phyloP scores from a whole-genome alignment of 495 filamentous ascomycete species.

The Penicillium crystallinum region DNA sequence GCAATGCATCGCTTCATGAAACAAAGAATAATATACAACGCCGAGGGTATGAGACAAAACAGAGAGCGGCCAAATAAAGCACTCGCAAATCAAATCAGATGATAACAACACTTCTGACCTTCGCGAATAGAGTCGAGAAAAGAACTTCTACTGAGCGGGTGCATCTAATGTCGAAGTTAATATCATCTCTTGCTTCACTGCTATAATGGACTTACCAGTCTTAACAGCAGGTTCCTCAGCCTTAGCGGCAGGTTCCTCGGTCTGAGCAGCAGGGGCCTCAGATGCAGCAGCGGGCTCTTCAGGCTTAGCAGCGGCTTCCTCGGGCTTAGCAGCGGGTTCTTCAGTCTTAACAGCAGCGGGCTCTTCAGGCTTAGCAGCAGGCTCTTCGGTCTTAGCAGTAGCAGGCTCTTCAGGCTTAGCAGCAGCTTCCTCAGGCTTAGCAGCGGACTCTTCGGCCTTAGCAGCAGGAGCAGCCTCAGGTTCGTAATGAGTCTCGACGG shows the following conservation, averaged over 20 bases:
- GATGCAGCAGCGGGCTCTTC: not conserved
- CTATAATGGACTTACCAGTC: slow-evolving; percentile 9
- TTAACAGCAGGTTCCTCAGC: slow-evolving; percentile 12
- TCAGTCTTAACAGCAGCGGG: not conserved
- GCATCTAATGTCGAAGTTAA: not conserved
- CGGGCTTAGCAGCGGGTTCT: slow-evolving; percentile 1
- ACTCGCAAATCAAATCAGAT: not conserved
- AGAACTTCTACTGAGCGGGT: not conserved
- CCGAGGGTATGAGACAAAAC: slow-evolving; percentile 3
- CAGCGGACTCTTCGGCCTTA: not conserved
- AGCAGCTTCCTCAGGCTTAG: not conserved
- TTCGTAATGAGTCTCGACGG: not conserved
- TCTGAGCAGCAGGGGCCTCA: not conserved
- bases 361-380: not conserved
- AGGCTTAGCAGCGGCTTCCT: not conserved
- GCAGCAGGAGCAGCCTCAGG: not conserved
- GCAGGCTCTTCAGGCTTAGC: not conserved
- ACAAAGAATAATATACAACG: not conserved
- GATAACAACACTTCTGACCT: not conserved
- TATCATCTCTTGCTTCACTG: not conserved
- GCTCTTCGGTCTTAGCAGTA: not conserved
- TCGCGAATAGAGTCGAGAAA: not conserved
- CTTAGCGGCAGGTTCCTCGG: slow-evolving; percentile 4
- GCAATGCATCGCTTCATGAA: not conserved
- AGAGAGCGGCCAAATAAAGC: not conserved